Conservation (phyloP, 768 basidiomycete species). For the Daedaleopsis sinensis region DNA sequence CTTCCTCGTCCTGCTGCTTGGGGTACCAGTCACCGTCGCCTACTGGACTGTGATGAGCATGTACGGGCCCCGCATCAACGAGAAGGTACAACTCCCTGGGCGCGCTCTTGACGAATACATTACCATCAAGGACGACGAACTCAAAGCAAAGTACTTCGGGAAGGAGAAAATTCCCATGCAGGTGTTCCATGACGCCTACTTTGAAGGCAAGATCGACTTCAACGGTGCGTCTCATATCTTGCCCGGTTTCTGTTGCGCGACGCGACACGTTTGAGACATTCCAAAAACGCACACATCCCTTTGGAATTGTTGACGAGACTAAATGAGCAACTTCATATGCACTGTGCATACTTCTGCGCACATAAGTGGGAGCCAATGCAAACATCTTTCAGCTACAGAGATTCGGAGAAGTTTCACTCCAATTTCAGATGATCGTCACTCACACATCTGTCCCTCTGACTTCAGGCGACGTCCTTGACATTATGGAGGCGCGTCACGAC, state of each 20-base stretch:
- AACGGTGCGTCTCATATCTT: constrained; percentile 72
- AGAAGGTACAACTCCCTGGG: constrained; percentile 83
- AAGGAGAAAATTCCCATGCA: constrained; percentile 98
- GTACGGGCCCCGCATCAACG: constrained; percentile 80
- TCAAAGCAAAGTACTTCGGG: constrained; percentile 78
- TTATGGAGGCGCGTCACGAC: constrained; percentile 93
- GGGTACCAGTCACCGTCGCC: constrained; percentile 73
- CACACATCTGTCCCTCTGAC: neutral
- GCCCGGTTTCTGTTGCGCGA: too few relatives aligned
- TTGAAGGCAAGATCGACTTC: constrained; percentile 94
- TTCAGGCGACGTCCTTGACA: constrained; percentile 89
- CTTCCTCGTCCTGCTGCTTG: constrained; percentile 75
- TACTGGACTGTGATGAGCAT: constrained; percentile 92
- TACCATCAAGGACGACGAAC: constrained; percentile 80
- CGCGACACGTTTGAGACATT: too few relatives aligned
- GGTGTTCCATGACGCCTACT: constrained; percentile 95
- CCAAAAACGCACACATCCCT: too few relatives aligned
- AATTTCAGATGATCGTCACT: too few relatives aligned
- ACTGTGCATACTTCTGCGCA: too few relatives aligned
- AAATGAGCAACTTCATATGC: too few relatives aligned
- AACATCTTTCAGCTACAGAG: too few relatives aligned
- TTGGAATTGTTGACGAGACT: too few relatives aligned
- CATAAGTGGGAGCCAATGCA: too few relatives aligned
- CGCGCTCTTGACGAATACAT: constrained; percentile 90
- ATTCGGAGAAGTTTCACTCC: too few relatives aligned